Conservation (phyloP, 805 yeast genomes). For the Cyberlindnera bimundalis region DNA sequence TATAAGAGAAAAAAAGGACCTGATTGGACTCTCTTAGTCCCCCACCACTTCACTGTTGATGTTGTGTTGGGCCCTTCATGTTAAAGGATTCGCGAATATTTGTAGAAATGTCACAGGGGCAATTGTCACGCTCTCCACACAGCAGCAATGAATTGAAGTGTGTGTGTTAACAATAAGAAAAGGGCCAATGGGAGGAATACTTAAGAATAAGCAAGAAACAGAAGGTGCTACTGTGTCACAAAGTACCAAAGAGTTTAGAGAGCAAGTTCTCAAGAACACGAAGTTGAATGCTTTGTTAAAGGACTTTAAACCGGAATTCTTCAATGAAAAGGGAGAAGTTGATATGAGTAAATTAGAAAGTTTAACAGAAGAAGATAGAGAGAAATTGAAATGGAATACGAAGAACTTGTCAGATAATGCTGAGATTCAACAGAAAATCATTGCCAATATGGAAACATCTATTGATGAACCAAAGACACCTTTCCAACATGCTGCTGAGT, state of each 20-base stretch:
- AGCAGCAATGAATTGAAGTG: too few relatives aligned
- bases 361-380: constrained; percentile 18
- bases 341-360: constrained; percentile 11
- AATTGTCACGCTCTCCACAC: too few relatives aligned
- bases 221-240: constrained; percentile 31
- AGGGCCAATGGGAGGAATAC: constrained; percentile 41
- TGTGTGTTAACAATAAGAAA: not conserved
- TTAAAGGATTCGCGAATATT: too few relatives aligned
- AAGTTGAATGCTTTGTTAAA: constrained; percentile 61
- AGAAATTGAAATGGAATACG: constrained; percentile 80
- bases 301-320: constrained; percentile 22
- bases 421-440: constrained; percentile 63
- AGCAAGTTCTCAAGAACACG: constrained; percentile 78
- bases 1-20: not conserved
- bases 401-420: constrained; percentile 60
- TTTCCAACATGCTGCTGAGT: constrained; percentile 77
- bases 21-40: too few relatives aligned
- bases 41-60: too few relatives aligned
- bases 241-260: constrained; percentile 44
- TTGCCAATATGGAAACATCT: constrained; percentile 44
- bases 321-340: constrained; percentile 24
- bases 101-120: too few relatives aligned
- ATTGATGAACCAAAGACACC: constrained; percentile 97
- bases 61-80: too few relatives aligned
- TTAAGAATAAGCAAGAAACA: constrained; percentile 45